phyloP scores from a whole-genome alignment of 1,284 basidiomycete genomes.

The Ustilago hordei region DNA sequence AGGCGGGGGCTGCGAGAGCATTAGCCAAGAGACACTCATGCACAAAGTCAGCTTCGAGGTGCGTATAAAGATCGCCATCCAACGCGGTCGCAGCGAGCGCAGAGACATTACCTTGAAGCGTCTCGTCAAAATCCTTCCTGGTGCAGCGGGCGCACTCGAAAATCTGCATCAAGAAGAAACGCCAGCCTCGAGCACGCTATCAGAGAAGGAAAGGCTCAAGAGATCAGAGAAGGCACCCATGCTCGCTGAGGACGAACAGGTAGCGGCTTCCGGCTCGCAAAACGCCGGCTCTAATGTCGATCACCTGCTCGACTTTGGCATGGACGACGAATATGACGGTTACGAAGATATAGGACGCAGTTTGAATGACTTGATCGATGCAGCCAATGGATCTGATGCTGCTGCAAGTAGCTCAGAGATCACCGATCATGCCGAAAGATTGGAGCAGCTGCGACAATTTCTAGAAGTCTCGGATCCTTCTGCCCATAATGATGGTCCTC shows the following conservation, averaged over 20 bases:
- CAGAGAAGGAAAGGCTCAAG: conserved; percentile 41
- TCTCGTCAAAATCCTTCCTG: conserved; percentile 59
- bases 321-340: conserved; percentile 60
- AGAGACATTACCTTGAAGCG: conserved; percentile 53
- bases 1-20: conserved; percentile 65
- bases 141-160: conserved; percentile 54
- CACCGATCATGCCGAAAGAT: conserved; percentile 36
- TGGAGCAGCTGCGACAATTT: conserved; percentile 47
- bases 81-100: conserved; percentile 43
- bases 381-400: conserved; percentile 13
- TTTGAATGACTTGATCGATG: conserved; percentile 38
- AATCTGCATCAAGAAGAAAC: background rate
- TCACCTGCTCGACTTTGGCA: conserved; percentile 47
- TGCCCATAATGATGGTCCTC: conserved; percentile 40
- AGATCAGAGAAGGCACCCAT: conserved; percentile 45
- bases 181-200: background rate
- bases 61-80: conserved; percentile 56
- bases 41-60: conserved; percentile 66
- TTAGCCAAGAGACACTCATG: conserved; percentile 65
- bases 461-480: conserved; percentile 38
- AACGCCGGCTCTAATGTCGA: background rate
- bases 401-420: conserved; percentile 20
- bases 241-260: conserved; percentile 12
- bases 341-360: conserved; percentile 58
- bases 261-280: conserved; percentile 24